Base-by-base conservation (phyloP, 305 asterid species). In the Solanum aculeatissimum region DNA sequence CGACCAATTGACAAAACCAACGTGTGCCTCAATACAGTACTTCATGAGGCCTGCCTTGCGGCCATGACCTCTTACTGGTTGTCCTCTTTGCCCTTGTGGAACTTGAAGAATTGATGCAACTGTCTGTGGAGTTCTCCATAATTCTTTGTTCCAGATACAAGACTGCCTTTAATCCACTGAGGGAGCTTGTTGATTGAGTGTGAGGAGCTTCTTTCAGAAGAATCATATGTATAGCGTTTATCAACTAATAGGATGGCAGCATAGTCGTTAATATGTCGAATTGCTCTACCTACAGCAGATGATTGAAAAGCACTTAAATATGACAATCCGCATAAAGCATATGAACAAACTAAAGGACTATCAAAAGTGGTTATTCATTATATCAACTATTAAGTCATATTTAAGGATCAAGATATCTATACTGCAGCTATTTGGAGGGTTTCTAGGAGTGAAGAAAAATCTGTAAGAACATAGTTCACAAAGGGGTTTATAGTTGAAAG, bases 221-320 rank as follows among this genome's bases (percentile, higher is more conserved):
- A 85, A 88, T 92, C 98, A 72, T 89, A 89, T 84, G 93, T 87
- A 85, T 93, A 97, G 62, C 99, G 97, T 12, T 93, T 92, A 89
- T 97, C 99, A 38, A 95, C 99, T 91, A 97, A 87, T 87, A 97
- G 85, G 86, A 97, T 95, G 29, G 93, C 98, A 38, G 99, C 97
- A 88, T 92, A 97, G 87, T 97, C 99, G 11, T 95, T 92, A 69
- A 82, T 82, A 83, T 97, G 99, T 79, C 98, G 92, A 89, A 97
- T 97, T 71, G 98, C 98, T 91, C 99, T 94, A 83, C 99, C 99
- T 97, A 60, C 86, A 89, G 83, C 21, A 78, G 43, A 47, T 18
- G 69, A 66, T 14, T 65, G 19, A 79, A 60, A 32, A 7, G 21
- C 63, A 62, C 42, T 13, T 42, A 49, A 55, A 23, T 49, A 77